Conservation (phyloP, 441 rosid species). For the Populus hybrid region DNA sequence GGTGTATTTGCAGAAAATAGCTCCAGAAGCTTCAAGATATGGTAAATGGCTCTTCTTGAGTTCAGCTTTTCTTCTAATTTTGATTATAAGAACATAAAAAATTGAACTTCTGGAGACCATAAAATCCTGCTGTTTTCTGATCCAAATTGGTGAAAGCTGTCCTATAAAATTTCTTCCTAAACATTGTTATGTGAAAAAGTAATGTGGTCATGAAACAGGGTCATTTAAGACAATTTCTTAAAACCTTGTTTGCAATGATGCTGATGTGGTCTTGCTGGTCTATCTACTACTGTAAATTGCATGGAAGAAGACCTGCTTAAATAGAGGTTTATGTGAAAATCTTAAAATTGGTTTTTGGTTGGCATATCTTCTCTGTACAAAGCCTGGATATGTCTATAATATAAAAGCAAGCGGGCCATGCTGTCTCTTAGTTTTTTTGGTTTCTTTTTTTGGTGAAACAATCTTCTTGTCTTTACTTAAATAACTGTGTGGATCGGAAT, state of each 20-base stretch:
- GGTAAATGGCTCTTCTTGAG: slow-evolving; percentile 43
- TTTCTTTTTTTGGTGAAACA: neutral
- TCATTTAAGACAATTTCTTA: neutral
- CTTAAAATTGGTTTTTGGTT: too few relatives aligned
- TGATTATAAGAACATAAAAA: neutral
- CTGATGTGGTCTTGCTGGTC: neutral
- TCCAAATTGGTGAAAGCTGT: neutral
- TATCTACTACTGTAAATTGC: too few relatives aligned
- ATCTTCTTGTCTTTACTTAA: neutral
- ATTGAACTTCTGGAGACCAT: neutral
- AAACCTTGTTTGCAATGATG: neutral
- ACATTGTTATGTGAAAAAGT: neutral
- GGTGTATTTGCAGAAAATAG: slow-evolving; percentile 85
- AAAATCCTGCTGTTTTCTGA: neutral
- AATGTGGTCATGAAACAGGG: neutral
- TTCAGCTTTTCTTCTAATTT: neutral
- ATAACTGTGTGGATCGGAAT: neutral
- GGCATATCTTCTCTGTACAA: too few relatives aligned
- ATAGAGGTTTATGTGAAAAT: too few relatives aligned
- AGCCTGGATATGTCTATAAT: too few relatives aligned
- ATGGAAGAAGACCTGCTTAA: too few relatives aligned
- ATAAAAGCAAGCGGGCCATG: too few relatives aligned
- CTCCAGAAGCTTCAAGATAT: slow-evolving; percentile 92
- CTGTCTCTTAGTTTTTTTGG: too few relatives aligned
- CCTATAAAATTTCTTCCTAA: neutral